phyloP scores from a whole-genome alignment of 75 land plant genomes.

The Pseudotsuga menziesii region DNA sequence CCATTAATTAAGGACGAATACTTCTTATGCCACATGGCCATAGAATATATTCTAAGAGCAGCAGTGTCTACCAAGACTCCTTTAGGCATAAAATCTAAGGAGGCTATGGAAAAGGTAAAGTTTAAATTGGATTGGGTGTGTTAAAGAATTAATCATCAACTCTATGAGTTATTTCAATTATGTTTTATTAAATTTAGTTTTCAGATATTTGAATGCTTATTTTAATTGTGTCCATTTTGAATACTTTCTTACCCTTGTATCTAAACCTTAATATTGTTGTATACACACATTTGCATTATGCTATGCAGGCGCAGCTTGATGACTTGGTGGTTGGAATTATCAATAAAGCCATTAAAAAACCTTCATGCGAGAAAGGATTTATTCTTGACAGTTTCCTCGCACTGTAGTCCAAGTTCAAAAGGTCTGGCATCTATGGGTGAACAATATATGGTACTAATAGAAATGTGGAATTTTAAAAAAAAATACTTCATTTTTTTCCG shows the following conservation, averaged over 20 bases:
- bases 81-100: conserved; percentile 86
- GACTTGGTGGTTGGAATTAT: conserved; percentile 98
- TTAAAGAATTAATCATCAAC: not conserved
- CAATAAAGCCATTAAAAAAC: conserved; percentile 92
- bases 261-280: not conserved
- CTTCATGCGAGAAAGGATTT: conserved; percentile 94
- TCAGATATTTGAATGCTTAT: not conserved
- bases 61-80: conserved; percentile 94
- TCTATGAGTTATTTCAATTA: not conserved
- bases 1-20: conserved; percentile 90
- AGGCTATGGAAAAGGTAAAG: conserved; percentile 89
- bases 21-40: conserved; percentile 92
- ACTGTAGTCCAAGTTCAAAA: conserved; percentile 92
- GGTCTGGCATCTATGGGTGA: conserved; percentile 29
- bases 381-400: conserved; percentile 98
- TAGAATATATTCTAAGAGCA: conserved; percentile 94
- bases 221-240: not conserved
- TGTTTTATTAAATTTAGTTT: not conserved
- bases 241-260: not conserved
- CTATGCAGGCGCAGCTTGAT: conserved; percentile 82
- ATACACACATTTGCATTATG: not conserved
- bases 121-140: not conserved
- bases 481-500: not conserved
- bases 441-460: not conserved
- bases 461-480: not conserved